These are phyloP conservation scores for Boechera divaricarpa DNA, from an alignment of 345 rosid species.

Conservation along the genomic window DNA sequence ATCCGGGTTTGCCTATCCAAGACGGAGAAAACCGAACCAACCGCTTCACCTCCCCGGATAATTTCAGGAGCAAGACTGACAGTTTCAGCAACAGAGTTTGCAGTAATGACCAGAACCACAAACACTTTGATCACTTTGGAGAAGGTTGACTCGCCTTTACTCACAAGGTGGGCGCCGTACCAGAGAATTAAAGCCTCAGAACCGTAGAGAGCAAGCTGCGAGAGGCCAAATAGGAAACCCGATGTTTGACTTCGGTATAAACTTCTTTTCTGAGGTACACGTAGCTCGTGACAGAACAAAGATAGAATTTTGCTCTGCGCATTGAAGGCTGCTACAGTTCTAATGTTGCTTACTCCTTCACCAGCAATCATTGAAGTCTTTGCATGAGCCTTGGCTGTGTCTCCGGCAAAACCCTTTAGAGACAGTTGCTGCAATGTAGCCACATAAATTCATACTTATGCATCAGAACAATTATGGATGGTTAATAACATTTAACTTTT, in stretches of 20 bases:
- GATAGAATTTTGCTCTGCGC: conserved; percentile 90
- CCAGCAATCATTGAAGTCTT: conserved; percentile 99
- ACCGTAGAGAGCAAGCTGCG: conserved; percentile 93
- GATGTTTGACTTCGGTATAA: conserved; percentile 82
- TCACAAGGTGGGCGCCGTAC: conserved; percentile 95
- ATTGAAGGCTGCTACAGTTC: conserved; percentile 98
- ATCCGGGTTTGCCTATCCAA: conserved; percentile 81
- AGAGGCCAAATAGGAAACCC: conserved; percentile 92
- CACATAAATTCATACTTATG: conserved; percentile 38
- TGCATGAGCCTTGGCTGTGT: conserved; percentile 99
- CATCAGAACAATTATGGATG: neutral
- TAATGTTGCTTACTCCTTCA: conserved; percentile 97
- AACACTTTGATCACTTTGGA: conserved; percentile 99
- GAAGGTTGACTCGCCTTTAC: conserved; percentile 84
- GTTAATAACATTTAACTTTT: neutral
- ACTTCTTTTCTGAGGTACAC: conserved; percentile 76
- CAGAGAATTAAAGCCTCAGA: conserved; percentile 97
- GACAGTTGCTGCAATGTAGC: conserved; percentile 80
- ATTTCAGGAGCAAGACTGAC: conserved; percentile 99
- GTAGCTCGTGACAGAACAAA: conserved; percentile 81
- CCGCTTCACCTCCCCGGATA: conserved; percentile 95
- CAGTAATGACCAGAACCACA: conserved; percentile 91
- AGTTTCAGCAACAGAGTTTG: conserved; percentile 98
- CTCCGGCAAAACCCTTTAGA: conserved; percentile 99
- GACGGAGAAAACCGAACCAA: conserved; percentile 91